Evolutionary conservation across 2,329 filamentous ascomycete genomes (phyloP).

Genomic region (Verticillium nonalfalfae): DNA sequence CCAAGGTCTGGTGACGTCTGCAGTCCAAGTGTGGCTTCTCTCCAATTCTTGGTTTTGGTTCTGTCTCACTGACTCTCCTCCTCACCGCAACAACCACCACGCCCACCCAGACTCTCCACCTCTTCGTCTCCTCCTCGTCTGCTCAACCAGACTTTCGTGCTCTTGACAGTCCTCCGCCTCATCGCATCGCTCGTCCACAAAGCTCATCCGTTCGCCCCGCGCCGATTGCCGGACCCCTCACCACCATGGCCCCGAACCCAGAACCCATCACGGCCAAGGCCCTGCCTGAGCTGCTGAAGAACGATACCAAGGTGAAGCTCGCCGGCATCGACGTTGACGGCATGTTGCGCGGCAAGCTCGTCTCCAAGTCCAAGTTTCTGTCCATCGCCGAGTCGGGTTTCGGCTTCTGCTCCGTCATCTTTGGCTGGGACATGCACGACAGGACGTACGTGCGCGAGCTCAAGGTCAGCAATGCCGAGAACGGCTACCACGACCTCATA

Average conservation of each 20-base stretch:
- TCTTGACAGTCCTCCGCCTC: neutral
- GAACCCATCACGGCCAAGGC: conserved; percentile 50
- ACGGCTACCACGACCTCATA: conserved; percentile 81
- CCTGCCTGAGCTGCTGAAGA: conserved; percentile 58
- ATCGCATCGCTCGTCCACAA: neutral
- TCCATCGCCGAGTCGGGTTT: conserved; percentile 76
- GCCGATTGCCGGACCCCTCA: neutral
- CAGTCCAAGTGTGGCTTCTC: neutral
- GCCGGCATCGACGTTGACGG: conserved; percentile 86
- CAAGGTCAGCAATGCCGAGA: conserved; percentile 81
- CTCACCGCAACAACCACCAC: neutral
- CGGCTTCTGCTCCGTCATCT: conserved; percentile 90
- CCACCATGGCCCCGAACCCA: neutral
- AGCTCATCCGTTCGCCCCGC: neutral
- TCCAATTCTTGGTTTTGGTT: neutral
- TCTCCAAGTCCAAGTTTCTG: conserved; percentile 90
- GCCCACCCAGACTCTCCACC: neutral
- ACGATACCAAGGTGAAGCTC: conserved; percentile 78
- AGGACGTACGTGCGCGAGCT: conserved; percentile 82
- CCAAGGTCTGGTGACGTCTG: neutral
- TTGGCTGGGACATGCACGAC: conserved; percentile 98
- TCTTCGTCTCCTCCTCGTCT: neutral
- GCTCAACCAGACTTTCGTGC: neutral
- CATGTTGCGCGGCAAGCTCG: conserved; percentile 79
- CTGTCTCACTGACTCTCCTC: neutral